A percentile compares a stretch with the other conserved stretches of the same genome.
Evolutionary conservation across 2,329 filamentous ascomycete genomes (phyloP).

Genomic region (Exophiala viscosa): DNA sequence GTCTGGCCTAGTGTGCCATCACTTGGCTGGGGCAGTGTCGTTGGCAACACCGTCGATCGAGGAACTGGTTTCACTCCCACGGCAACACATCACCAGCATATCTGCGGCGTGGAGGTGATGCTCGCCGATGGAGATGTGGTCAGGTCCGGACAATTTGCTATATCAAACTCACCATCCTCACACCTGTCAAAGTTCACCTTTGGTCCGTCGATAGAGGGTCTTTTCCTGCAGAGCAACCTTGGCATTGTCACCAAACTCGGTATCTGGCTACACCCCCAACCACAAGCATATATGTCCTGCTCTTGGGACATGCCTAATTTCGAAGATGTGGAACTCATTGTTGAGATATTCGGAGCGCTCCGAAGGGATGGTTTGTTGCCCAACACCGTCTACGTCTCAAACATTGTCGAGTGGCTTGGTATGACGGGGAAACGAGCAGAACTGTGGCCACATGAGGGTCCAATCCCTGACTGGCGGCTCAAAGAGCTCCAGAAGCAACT

Average conservation of each 20-base stretch:
- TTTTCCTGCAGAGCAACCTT: constrained; percentile 28
- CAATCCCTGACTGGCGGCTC: constrained; percentile 17
- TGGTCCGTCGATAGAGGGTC: constrained; percentile 23
- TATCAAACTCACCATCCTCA: constrained; percentile 19
- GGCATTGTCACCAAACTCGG: constrained; percentile 29
- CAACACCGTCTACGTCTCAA: constrained; percentile 22
- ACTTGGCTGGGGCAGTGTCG: constrained; percentile 48
- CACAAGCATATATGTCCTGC: constrained; percentile 31
- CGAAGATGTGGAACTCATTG: constrained; percentile 19
- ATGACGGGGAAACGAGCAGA: constrained; percentile 19
- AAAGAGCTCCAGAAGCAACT: constrained; percentile 17
- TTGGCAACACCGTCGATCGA: constrained; percentile 50
- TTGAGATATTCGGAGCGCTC: constrained; percentile 17
- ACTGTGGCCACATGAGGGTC: constrained; percentile 17
- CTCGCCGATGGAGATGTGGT: constrained; percentile 39
- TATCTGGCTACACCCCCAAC: constrained; percentile 28
- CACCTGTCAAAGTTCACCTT: constrained; percentile 23
- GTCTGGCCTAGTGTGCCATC: constrained; percentile 50
- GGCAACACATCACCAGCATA: constrained; percentile 45
- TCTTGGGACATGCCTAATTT: constrained; percentile 34
- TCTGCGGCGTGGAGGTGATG: constrained; percentile 45
- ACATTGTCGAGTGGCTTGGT: constrained; percentile 20
- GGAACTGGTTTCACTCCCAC: constrained; percentile 37
- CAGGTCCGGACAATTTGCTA: constrained; percentile 41
- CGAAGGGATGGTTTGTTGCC: constrained; percentile 19